A percentile compares a stretch with the other conserved stretches of the same genome.
Evolutionary conservation across 2,329 filamentous ascomycete species (phyloP).

Genomic region (Paraconiothyrium brasiliense): DNA sequence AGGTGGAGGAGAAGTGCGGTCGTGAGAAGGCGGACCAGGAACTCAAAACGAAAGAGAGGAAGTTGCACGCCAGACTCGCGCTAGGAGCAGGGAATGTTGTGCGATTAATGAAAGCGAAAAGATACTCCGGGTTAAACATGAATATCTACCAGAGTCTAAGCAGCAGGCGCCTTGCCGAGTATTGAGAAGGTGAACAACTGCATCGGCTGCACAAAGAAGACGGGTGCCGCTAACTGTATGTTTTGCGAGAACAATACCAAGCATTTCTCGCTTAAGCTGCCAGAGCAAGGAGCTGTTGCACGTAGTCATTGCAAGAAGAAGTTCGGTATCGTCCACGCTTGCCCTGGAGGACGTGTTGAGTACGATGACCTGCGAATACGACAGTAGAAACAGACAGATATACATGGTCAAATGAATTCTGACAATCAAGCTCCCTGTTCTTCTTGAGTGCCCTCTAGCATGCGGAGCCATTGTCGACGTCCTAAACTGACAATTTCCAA

Average conservation of each 20-base stretch:
- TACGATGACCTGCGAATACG: not conserved
- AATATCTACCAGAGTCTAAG: not conserved
- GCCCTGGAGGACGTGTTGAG: not conserved
- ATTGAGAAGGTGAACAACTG: not conserved
- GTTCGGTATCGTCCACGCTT: not conserved
- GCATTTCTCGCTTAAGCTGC: not conserved
- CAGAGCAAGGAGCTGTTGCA: not conserved
- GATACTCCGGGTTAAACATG: not conserved
- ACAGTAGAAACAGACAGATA: not conserved
- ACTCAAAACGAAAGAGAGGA: not conserved
- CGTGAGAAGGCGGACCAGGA: not conserved
- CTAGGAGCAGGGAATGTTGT: not conserved
- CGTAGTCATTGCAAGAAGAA: not conserved
- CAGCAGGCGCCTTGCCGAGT: not conserved
- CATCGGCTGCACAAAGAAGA: not conserved
- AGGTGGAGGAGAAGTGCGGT: not conserved
- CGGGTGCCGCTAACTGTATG: not conserved
- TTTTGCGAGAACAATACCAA: not conserved
- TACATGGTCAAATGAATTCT: not conserved
- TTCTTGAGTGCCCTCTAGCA: too few species aligned
- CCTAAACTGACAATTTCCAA: not conserved
- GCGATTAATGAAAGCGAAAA: not conserved
- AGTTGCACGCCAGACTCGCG: not conserved
- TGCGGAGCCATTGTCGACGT: not conserved
- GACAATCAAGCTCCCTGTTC: not conserved